Evolutionary conservation across 345 rosid genomes (phyloP).

Genomic region (Lenwebbia sp.): DNA sequence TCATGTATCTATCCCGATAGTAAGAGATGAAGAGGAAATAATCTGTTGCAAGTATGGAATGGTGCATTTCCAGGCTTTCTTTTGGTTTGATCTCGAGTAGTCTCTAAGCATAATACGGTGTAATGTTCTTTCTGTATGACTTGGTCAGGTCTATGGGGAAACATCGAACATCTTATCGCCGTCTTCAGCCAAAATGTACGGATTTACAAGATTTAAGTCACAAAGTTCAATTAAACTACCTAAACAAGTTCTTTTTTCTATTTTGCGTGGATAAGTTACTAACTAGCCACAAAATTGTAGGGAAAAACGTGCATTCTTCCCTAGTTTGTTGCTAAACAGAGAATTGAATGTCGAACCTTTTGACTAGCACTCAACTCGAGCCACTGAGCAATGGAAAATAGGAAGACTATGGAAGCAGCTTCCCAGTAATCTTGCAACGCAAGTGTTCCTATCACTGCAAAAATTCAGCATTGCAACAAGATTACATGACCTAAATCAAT

Average conservation of each 20-base stretch:
- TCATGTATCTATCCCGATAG: not conserved
- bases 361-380: constrained; percentile 74
- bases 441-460: constrained; percentile 59
- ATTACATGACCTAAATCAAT: not conserved
- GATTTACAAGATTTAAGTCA: not conserved
- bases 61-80: not conserved
- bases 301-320: not conserved
- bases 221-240: not conserved
- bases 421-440: constrained; percentile 60
- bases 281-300: not conserved
- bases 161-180: not conserved
- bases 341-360: constrained; percentile 29
- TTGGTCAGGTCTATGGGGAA: not conserved
- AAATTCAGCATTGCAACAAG: not conserved
- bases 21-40: not conserved
- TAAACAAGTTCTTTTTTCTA: not conserved
- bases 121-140: not conserved
- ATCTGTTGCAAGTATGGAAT: not conserved
- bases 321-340: not conserved
- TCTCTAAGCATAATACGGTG: not conserved
- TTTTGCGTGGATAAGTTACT: not conserved
- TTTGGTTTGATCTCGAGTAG: not conserved
- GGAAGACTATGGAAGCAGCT: constrained; percentile 74
- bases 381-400: constrained; percentile 74
- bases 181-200: not conserved